These are phyloP conservation scores for Neonectria sp. DNA, from an alignment of 2,329 filamentous ascomycete genomes.

Conservation along the genomic window DNA sequence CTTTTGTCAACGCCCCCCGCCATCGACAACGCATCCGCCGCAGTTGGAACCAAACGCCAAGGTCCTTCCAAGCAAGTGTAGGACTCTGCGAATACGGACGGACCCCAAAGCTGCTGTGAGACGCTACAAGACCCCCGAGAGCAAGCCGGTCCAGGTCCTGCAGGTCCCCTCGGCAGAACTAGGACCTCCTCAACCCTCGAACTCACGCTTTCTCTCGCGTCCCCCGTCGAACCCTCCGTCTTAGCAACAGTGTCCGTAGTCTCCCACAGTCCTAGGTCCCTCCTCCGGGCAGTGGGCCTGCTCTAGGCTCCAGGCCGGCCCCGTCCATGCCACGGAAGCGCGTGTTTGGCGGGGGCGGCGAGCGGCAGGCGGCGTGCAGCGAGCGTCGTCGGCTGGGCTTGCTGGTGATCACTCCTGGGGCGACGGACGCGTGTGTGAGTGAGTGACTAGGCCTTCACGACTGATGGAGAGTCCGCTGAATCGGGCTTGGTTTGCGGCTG, in stretches of 20 bases:
- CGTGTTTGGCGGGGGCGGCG: constrained; percentile 19
- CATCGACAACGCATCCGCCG: constrained; percentile 5
- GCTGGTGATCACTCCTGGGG: no score
- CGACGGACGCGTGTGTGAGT: neutral
- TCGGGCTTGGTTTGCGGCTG: constrained; percentile 7
- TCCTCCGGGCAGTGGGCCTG: constrained; percentile 11
- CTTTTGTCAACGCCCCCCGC: constrained; percentile 34
- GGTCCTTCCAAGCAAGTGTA: neutral
- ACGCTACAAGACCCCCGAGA: neutral
- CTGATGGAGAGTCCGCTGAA: constrained; percentile 6
- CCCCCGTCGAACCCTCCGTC: no score
- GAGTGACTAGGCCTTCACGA: neutral
- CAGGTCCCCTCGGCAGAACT: neutral
- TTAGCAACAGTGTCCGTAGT: neutral
- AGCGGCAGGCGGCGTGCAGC: constrained; percentile 27
- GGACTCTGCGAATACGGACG: neutral
- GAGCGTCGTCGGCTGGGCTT: neutral
- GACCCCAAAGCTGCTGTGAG: neutral
- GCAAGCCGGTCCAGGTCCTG: neutral
- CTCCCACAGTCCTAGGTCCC: constrained; percentile 19
- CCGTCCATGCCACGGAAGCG: constrained; percentile 29
- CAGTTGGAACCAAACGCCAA: neutral
- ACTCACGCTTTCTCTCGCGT: no score
- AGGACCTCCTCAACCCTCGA: neutral
- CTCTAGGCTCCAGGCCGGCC: constrained; percentile 27